These are phyloP conservation scores for Oryza longistaminata DNA, from an alignment of 176 grass and related monocot species.

Conservation along the genomic window DNA sequence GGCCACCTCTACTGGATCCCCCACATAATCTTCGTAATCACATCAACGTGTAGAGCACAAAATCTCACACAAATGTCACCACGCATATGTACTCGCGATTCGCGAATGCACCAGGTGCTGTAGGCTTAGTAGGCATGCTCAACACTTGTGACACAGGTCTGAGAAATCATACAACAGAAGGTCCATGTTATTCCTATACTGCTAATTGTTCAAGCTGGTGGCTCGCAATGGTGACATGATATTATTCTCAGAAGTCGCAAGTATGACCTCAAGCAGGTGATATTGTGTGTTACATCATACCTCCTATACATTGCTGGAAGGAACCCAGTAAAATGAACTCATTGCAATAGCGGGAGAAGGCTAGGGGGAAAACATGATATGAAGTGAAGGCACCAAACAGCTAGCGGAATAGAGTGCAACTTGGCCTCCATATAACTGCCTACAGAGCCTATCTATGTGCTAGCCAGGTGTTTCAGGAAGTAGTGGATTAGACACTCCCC, in stretches of 20 bases:
- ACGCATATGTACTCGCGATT: background rate
- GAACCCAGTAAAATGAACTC: background rate
- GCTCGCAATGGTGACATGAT: background rate
- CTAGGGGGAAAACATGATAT: background rate
- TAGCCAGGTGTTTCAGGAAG: background rate
- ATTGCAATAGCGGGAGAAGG: background rate
- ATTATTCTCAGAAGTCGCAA: background rate
- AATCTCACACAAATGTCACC: background rate
- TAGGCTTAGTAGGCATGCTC: background rate
- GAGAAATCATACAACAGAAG: too few species aligned
- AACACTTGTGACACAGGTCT: background rate
- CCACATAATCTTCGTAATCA: background rate
- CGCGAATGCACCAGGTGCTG: background rate
- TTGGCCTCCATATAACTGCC: background rate
- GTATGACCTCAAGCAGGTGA: background rate
- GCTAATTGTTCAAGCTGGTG: background rate
- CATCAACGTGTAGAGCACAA: background rate
- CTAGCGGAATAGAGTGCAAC: conserved; percentile 8
- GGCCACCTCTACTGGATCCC: too few species aligned
- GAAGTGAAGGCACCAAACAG: background rate
- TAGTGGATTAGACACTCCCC: background rate
- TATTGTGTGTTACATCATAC: conserved; percentile 17
- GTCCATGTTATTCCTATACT: background rate
- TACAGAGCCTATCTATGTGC: background rate
- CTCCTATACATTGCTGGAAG: conserved; percentile 39